Conservation (phyloP, 164 flowering plant genomes). For the Pachysandra terminalis region DNA sequence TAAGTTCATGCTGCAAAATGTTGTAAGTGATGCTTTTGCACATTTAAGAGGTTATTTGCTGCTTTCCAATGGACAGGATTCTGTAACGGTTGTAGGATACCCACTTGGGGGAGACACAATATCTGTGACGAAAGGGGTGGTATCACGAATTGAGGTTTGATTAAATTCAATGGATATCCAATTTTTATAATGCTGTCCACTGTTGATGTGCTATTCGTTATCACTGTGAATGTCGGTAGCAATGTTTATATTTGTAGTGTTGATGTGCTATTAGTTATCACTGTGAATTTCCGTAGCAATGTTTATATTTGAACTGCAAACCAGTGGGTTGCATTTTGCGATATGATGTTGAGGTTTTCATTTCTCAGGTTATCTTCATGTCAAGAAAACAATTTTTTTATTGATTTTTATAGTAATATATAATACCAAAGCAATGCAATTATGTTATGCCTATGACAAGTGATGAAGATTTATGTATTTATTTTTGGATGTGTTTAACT, state of each 20-base stretch:
- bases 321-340: too few relatives aligned
- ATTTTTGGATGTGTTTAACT: neutral
- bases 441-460: neutral
- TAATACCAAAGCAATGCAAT: neutral
- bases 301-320: too few relatives aligned
- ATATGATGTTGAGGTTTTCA: neutral
- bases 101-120: slow-evolving; percentile 99
- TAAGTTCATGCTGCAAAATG: neutral
- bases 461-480: neutral
- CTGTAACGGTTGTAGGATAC: slow-evolving; percentile 98
- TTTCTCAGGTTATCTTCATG: neutral
- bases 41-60: slow-evolving; percentile 1
- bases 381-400: too few relatives aligned
- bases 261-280: too few relatives aligned
- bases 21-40: neutral
- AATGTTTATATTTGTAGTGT: too few relatives aligned
- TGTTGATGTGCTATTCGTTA: too few relatives aligned
- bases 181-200: neutral
- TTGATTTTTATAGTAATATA: neutral
- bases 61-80: slow-evolving; percentile 59
- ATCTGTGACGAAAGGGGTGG: slow-evolving; percentile 97
- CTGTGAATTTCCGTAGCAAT: too few relatives aligned
- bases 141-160: slow-evolving; percentile 95
- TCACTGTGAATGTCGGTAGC: too few relatives aligned
- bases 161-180: slow-evolving; percentile 3